Evolutionary conservation across 2,329 filamentous ascomycete species (phyloP), one percentile per base, ranked within the genome.

Genomic region (Fusarium cicatricum): DNA sequence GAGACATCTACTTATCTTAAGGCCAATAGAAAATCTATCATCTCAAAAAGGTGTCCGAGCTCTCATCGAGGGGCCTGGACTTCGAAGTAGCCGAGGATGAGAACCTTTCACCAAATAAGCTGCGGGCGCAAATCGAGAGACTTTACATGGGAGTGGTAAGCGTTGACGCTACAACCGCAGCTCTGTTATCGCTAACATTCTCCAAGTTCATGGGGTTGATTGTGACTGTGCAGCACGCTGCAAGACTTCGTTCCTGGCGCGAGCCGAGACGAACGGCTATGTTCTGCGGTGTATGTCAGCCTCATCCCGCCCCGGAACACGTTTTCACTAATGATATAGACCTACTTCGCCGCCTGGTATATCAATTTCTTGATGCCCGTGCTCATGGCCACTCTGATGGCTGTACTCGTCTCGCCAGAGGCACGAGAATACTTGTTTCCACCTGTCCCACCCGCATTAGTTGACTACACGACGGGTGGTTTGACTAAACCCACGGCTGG

Each of bases 81-180:
- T 21, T 65, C 8, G 33, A 51, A 7, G 36, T 64, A 12, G 86
- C 89, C 7, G 86, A 91, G 39, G 87, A 92, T 46, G 90, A 93
- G 64, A 88, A 92, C 55, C 93, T 93, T 71, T 90, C 88, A 0
- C 90, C 90, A 0, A 90, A 94, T 68, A 94, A 93, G 71, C 77
- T 94, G 33, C 82, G 90, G n/a, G 84, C 86, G 3, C 91, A 88
- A 36, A 69, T 93, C 2, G 91, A 94, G 72, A 82, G 91, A 12
- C 77, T 92, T 11, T 94, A 94, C 69, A 91, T 90, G 82, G 91
- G 87, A 0, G 84, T 93, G 1, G 79, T 88, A 31, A 5, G 83
- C 91, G 43, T 81, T 8, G 11, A 14, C 11, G 15, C 10, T 6
- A 6, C 12, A 5, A 14, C 8, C 8, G 5, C 5, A 26, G 9